Evolutionary conservation across 2,329 filamentous ascomycete genomes (phyloP), one percentile per base, ranked within the genome.

Genomic region (Ceratocystis albifundus): DNA sequence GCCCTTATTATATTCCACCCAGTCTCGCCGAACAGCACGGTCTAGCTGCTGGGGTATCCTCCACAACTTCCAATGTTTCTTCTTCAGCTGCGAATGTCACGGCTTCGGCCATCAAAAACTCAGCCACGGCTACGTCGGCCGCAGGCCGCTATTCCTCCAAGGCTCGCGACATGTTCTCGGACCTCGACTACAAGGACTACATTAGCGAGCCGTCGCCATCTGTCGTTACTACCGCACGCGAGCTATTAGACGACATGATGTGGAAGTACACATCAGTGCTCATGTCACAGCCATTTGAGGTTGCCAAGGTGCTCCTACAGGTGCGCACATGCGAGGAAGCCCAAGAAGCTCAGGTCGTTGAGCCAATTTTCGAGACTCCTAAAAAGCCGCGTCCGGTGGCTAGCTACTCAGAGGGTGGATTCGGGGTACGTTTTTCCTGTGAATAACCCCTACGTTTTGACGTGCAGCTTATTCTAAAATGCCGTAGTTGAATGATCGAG

Each of bases 281-380:
- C 72, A 86, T 96, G 74, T 88, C 90, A 65, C 94, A 99, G 77
- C 94, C 94, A 15, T 97, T 99, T 75, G 94, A 97, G 79, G 92
- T 96, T 67, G 91, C 93, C 73, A 97, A 96, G 81, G 94, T 88
- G 15, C 84, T 97, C 66, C 78, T 99, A 71, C 94, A 99, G 77
- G 85, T 91, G 64, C 84, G 81, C 70, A 65, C 65, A 28, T 65
- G 53, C 65, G 65, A 66, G 32, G 67, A 66, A 45, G 61, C 64
- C 5, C 64, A 64, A 41, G 67, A 68, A 32, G 53, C 64, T 32
- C 67, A 68, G 30, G 48, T 61, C 22, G 67, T 64, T 32, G 67
- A 68, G 64, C 61, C 64, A 22, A 32, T 66, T 55, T 68, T 68
- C 61, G 67, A 68, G 45, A 62, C 67, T 12, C 67, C 67, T 5